Evolutionary conservation across 2,329 filamentous ascomycete species (phyloP).

Genomic region (Paraphoma chrysanthemicola): DNA sequence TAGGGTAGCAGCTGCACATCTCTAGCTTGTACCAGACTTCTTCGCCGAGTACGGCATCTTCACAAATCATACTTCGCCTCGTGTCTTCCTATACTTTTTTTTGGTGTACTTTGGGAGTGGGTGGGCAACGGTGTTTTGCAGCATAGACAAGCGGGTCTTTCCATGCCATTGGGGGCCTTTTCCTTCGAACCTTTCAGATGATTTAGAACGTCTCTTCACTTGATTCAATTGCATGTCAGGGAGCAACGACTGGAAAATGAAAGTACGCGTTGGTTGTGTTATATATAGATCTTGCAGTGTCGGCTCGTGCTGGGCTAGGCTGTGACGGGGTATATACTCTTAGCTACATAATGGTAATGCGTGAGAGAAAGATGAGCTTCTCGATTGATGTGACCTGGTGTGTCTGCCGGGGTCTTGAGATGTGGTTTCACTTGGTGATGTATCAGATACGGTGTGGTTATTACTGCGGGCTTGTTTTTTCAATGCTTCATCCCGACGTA

Average conservation of each 20-base stretch:
- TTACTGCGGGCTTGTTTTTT: no score
- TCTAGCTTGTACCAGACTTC: not conserved
- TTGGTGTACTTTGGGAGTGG: slow-evolving; percentile 32
- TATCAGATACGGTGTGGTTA: no score
- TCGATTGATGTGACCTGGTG: not conserved
- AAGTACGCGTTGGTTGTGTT: slow-evolving; percentile 38
- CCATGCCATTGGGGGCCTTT: slow-evolving; percentile 22
- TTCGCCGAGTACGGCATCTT: slow-evolving; percentile 1
- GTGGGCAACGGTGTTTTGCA: slow-evolving; percentile 33
- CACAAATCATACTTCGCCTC: slow-evolving; percentile 27
- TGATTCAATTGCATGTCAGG: slow-evolving; percentile 29
- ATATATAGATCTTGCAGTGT: slow-evolving; percentile 39
- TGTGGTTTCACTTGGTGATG: no score
- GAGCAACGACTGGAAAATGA: slow-evolving; percentile 38
- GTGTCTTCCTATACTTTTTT: slow-evolving; percentile 36
- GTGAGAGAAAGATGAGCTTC: slow-evolving; percentile 7
- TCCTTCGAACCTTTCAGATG: slow-evolving; percentile 6
- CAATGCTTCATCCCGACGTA: no score
- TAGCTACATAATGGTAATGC: slow-evolving; percentile 47
- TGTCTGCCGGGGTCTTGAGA: no score
- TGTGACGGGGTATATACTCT: slow-evolving; percentile 20
- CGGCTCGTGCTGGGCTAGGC: slow-evolving; percentile 13
- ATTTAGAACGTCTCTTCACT: slow-evolving; percentile 17
- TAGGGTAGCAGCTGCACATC: not conserved
- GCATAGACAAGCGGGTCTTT: slow-evolving; percentile 43